Conservation (phyloP, 2,329 filamentous ascomycete species). For the Fonsecaea pugnacius region DNA sequence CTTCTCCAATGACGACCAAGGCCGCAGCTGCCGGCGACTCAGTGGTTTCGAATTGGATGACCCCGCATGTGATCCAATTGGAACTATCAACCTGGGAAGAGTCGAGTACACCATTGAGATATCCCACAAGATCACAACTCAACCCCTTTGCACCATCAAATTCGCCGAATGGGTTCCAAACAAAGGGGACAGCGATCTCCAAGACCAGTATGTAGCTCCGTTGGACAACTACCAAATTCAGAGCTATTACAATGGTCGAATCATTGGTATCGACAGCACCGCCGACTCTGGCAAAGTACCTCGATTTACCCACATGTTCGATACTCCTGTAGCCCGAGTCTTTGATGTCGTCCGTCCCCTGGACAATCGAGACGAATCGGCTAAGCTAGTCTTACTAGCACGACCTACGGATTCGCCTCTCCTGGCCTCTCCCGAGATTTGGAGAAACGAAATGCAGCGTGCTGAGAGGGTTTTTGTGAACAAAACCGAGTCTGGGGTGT, state of each 20-base stretch:
- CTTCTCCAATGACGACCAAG: constrained; percentile 29
- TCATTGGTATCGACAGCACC: constrained; percentile 77
- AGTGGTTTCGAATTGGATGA: constrained; percentile 63
- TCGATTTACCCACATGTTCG: constrained; percentile 69
- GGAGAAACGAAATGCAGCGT: constrained; percentile 50
- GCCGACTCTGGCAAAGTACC: constrained; percentile 46
- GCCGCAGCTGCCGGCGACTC: constrained; percentile 74
- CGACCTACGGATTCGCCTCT: constrained; percentile 72
- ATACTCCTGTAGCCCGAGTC: constrained; percentile 79
- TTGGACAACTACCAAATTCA: constrained; percentile 90
- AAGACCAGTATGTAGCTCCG: constrained; percentile 76
- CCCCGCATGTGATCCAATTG: constrained; percentile 77
- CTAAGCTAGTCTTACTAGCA: constrained; percentile 80
- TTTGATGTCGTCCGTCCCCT: constrained; percentile 83
- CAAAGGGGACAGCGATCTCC: constrained; percentile 83
- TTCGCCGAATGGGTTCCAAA: constrained; percentile 97
- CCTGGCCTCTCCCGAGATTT: constrained; percentile 25
- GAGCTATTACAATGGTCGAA: constrained; percentile 79
- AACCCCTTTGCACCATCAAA: constrained; percentile 82
- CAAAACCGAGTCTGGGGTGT: constrained; percentile 80
- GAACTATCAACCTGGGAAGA: constrained; percentile 80
- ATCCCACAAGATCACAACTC: constrained; percentile 71
- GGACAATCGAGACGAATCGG: constrained; percentile 63
- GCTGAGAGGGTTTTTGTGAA: constrained; percentile 80
- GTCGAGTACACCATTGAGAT: constrained; percentile 91